Evolutionary conservation across 2,329 filamentous ascomycete species (phyloP).

Genomic region (Phaeophleospora eucalypticola): DNA sequence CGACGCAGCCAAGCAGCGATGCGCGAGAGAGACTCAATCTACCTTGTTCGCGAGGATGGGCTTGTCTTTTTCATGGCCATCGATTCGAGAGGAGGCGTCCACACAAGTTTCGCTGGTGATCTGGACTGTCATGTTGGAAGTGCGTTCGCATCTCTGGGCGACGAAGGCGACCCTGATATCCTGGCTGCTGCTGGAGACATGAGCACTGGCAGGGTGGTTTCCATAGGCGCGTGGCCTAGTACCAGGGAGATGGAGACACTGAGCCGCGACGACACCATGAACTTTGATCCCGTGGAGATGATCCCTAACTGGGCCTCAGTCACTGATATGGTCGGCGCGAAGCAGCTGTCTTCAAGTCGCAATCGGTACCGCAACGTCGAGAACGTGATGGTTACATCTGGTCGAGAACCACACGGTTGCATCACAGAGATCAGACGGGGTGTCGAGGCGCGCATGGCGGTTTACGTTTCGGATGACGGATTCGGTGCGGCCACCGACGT

Average conservation of each 20-base stretch:
- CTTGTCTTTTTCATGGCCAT: conserved; percentile 64
- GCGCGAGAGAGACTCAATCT: conserved; percentile 69
- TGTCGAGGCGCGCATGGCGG: conserved; percentile 35
- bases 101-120: conserved; percentile 54
- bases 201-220: conserved; percentile 56
- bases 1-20: conserved; percentile 62
- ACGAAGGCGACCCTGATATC: conserved; percentile 66
- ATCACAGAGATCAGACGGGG: conserved; percentile 43
- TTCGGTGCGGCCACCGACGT: conserved; percentile 30
- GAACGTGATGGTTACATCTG: conserved; percentile 38
- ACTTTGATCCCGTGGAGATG: conserved; percentile 48
- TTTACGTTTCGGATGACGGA: conserved; percentile 22
- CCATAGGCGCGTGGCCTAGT: conserved; percentile 27
- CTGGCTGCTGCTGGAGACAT: conserved; percentile 74
- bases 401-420: conserved; percentile 41
- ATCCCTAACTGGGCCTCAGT: conserved; percentile 61
- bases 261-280: conserved; percentile 40
- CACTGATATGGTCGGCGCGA: conserved; percentile 41
- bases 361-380: conserved; percentile 19
- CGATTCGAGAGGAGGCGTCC: conserved; percentile 48
- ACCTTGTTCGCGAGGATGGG: conserved; percentile 84
- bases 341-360: conserved; percentile 26
- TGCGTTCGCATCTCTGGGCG: conserved; percentile 68
- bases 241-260: conserved; percentile 42
- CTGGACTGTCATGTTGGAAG: conserved; percentile 72